A percentile compares a stretch with the other conserved stretches of the same genome.
phyloP scores from a whole-genome alignment of 805 yeast species.

The Nakazawaea molendinolei region DNA sequence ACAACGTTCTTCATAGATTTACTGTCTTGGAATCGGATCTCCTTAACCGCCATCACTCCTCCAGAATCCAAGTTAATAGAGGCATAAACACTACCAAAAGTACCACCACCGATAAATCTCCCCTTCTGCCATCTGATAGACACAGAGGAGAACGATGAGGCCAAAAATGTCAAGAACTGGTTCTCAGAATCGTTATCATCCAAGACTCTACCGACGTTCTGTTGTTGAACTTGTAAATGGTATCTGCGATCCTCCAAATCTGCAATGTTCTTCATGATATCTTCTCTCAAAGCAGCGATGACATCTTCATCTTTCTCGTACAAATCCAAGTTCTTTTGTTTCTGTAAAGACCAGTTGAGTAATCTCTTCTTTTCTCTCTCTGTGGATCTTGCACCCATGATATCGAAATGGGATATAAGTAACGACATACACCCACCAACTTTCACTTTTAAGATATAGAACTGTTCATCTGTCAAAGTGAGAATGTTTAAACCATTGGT shows the following conservation, averaged over 20 bases:
- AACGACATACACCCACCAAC: constrained; percentile 94
- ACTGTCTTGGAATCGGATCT: constrained; percentile 82
- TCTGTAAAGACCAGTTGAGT: constrained; percentile 46
- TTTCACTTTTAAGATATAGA: constrained; percentile 61
- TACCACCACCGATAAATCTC: constrained; percentile 86
- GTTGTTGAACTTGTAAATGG: constrained; percentile 34
- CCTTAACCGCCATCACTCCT: constrained; percentile 95
- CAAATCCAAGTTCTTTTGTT: constrained; percentile 47
- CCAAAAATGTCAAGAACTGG: constrained; percentile 77
- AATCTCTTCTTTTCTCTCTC: constrained; percentile 53
- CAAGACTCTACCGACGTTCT: constrained; percentile 76
- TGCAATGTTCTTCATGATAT: constrained; percentile 58
- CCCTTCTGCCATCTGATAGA: constrained; percentile 98
- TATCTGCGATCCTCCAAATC: constrained; percentile 55
- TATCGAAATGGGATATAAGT: constrained; percentile 91
- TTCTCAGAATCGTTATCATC: constrained; percentile 85
- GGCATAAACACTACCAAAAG: constrained; percentile 90
- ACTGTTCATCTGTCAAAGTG: constrained; percentile 72
- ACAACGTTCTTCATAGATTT: constrained; percentile 79
- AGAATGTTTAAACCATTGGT: constrained; percentile 85
- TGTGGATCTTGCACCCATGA: constrained; percentile 94
- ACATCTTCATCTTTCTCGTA: constrained; percentile 50
- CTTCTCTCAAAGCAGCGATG: constrained; percentile 53
- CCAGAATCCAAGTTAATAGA: constrained; percentile 93
- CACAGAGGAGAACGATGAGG: constrained; percentile 82